phyloP scores from a whole-genome alignment of 1,284 basidiomycete species.

The Spongiforma sp. region DNA sequence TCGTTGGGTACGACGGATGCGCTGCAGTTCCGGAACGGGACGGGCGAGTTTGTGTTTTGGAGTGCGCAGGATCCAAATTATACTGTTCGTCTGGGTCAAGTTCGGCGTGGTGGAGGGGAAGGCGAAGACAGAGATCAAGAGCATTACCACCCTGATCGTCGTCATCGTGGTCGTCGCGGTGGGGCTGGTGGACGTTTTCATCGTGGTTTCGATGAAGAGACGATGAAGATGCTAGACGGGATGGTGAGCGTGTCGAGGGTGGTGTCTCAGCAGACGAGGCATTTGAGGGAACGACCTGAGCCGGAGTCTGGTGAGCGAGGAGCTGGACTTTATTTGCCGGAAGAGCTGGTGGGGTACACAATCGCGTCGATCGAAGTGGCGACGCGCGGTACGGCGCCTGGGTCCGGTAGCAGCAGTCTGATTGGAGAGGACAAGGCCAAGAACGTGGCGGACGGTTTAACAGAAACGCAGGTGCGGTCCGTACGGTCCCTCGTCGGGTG shows the following conservation, averaged over 20 bases:
- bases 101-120: slow-evolving; percentile 55
- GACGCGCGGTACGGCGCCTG: slow-evolving; percentile 61
- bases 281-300: slow-evolving; percentile 75
- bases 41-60: slow-evolving; percentile 87
- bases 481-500: slow-evolving; percentile 77
- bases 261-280: slow-evolving; percentile 74
- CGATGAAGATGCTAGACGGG: slow-evolving; percentile 79
- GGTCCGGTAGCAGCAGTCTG: slow-evolving; percentile 41
- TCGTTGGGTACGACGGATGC: slow-evolving; percentile 70
- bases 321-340: slow-evolving; percentile 84
- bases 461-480: slow-evolving; percentile 79
- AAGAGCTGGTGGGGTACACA: slow-evolving; percentile 91
- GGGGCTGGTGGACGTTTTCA: too few species aligned
- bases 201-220: too few species aligned
- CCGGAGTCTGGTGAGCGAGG: slow-evolving; percentile 76
- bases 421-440: too few species aligned
- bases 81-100: slow-evolving; percentile 52
- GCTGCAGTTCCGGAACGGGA: slow-evolving; percentile 75
- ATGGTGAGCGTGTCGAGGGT: slow-evolving; percentile 72
- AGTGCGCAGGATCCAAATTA: slow-evolving; percentile 78
- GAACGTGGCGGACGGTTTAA: slow-evolving; percentile 75
- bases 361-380: slow-evolving; percentile 84
- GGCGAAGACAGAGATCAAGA: too few species aligned
- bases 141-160: too few species aligned
- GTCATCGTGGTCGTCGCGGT: too few species aligned